Conservation (phyloP, 2,329 filamentous ascomycete species). For the Penicillium sp. region DNA sequence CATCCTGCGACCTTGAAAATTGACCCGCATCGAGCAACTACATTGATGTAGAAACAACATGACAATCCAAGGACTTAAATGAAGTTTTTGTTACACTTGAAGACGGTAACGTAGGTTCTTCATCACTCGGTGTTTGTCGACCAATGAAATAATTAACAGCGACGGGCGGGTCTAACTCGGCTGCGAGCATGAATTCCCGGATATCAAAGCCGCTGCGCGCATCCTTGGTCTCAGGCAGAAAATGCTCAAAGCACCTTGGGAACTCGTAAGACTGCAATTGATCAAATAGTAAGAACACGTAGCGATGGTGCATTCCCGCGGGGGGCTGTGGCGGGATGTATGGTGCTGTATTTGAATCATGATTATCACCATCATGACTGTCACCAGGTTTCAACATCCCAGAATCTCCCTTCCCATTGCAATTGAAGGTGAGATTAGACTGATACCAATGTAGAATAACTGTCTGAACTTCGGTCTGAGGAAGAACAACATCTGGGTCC, state of each 20-base stretch:
- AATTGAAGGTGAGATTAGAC: constrained; percentile 21
- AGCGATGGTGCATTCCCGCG: constrained; percentile 33
- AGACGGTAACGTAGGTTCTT: constrained; percentile 9
- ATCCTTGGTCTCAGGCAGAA: constrained; percentile 33
- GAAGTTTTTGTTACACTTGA: constrained; percentile 27
- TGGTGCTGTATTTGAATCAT: neutral
- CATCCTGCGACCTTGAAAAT: no score
- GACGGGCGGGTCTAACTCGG: constrained; percentile 35
- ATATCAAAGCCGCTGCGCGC: constrained; percentile 42
- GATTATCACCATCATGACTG: neutral
- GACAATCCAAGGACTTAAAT: constrained; percentile 23
- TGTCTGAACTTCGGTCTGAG: constrained; percentile 17
- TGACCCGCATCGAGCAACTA: neutral
- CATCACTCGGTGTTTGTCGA: constrained; percentile 31
- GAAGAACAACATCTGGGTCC: constrained; percentile 31
- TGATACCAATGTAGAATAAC: constrained; percentile 37
- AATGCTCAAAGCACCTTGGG: constrained; percentile 36
- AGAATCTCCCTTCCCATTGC: neutral
- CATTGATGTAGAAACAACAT: neutral
- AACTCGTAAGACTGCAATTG: constrained; percentile 34
- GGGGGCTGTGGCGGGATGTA: constrained; percentile 40
- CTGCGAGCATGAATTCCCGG: constrained; percentile 37
- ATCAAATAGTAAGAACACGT: constrained; percentile 37
- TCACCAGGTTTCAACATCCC: constrained; percentile 5
- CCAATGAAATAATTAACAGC: constrained; percentile 47